Percentiles rank a stretch among this genome's conserved stretches.
Evolutionary conservation across 2,329 filamentous ascomycete species (phyloP).

Genomic region (Zymoseptoria passerinii): DNA sequence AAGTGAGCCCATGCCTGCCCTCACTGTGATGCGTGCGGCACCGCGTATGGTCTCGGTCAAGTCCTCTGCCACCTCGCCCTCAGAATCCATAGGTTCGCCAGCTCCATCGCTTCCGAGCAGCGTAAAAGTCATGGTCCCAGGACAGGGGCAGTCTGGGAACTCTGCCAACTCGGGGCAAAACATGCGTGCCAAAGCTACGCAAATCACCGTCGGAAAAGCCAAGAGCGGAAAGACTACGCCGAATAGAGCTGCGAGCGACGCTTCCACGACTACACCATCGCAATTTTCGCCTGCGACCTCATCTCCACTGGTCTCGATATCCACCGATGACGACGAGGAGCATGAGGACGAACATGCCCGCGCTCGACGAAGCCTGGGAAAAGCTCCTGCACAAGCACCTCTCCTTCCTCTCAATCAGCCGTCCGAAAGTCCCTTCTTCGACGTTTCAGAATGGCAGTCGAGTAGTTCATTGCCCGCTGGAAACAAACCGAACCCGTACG

Average conservation of each 20-base stretch:
- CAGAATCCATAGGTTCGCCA: slow-evolving; percentile 5
- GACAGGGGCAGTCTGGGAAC: slow-evolving; percentile 4
- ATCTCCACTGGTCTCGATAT: slow-evolving; percentile 25
- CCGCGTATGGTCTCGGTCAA: slow-evolving; percentile 91
- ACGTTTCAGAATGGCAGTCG: slow-evolving; percentile 22
- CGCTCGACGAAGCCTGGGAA: slow-evolving; percentile 21
- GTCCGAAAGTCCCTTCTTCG: slow-evolving; percentile 28
- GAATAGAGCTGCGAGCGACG: slow-evolving; percentile 13
- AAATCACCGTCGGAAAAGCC: slow-evolving; percentile 35
- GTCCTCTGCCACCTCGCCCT: slow-evolving; percentile 12
- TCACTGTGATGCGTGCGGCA: slow-evolving; percentile 79
- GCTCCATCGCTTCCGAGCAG: neutral
- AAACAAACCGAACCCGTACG: slow-evolving; percentile 31
- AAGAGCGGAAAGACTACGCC: neutral
- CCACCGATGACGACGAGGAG: slow-evolving; percentile 24
- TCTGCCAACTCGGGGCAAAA: slow-evolving; percentile 4
- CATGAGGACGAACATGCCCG: slow-evolving; percentile 25
- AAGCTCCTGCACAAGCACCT: slow-evolving; percentile 8
- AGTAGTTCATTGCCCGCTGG: slow-evolving; percentile 8
- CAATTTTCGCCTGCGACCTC: slow-evolving; percentile 22
- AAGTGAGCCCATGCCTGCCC: slow-evolving; percentile 67
- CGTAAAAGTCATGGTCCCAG: slow-evolving; percentile 6
- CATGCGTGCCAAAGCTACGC: slow-evolving; percentile 34
- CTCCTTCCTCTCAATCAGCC: slow-evolving; percentile 20
- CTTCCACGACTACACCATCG: slow-evolving; percentile 15